Evolutionary conservation across 2,329 filamentous ascomycete species (phyloP), one percentile per base, ranked within the genome.

Genomic region (Camptophora hylomeconis): DNA sequence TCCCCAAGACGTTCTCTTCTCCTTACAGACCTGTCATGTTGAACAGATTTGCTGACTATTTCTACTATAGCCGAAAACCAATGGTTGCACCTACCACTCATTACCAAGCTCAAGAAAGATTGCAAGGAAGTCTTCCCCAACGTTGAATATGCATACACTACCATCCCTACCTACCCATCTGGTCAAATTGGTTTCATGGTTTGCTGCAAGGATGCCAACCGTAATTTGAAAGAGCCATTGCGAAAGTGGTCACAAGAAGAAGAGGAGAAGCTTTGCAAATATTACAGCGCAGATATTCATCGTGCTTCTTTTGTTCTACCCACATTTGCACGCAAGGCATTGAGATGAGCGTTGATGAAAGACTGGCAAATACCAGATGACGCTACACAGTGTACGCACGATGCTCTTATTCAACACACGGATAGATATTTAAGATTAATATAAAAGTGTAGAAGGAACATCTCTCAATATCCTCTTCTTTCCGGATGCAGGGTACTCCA

Each of bases 161-260:
- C 87, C 50, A 98, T 98, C 60, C 89, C 89, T 36, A 98, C 89
- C 54, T 98, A 98, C 69, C 89, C 89, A 44, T 92, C 83, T 33
- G 89, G 89, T 55, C 89, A 98, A 68, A 98, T 98, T 52, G 89
- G 89, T 55, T 98, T 98, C 77, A 94, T 98, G 86, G 82, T 98
- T 54, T 95, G 89, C 76, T 81, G 71, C 77, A 95, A 98, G 75
- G 87, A 95, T 55, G 65, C 75, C 55, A 74, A 61, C 53, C 73
- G 76, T 57, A 72, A 98, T 61, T 71, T 95, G 54, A 82, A 72
- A 58, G 80, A 76, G 60, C 89, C 89, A 30, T 53, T 94, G 39
- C 79, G 89, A 52, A 67, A 61, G 48, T 92, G 84, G 78, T 67
- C 73, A 40, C 54, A 68, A 41, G 86, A 92, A 61, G 84, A 95